Base-by-base conservation (phyloP, 805 yeast species). In the Candida tammaniensis region DNA sequence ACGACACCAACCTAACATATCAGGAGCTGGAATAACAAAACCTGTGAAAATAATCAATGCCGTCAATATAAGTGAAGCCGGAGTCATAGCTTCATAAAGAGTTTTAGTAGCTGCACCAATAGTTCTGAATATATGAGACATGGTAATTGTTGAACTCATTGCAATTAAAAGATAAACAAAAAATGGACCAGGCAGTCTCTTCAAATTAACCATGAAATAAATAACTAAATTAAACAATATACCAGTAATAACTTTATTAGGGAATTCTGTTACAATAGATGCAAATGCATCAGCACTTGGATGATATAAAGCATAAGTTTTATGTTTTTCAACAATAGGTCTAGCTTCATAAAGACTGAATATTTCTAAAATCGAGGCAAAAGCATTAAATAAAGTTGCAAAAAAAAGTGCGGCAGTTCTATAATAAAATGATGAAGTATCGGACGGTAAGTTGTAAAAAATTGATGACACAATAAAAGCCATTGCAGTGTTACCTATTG, bases 221-320 rank as follows among this genome's bases (percentile, higher is more conserved):
- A 59, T 49, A 8, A 54, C 48, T 36, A 62, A 36, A 36, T 61
- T 57, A 44, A 63, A 62, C 12, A 51, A 40, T 12, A 52, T 38
- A 7, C 65, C 56, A 50, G 55, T 52, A 12, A 51, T 39, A 3
- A 66, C 40, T 57, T 83, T 82, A 35, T 76, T 66, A 2, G 91
- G 89, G 40, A 84, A 55, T 31, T 78, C 82, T 2, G 86, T 70
- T 4, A 80, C 38, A 29, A 79, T 65, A 3, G 78, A 64, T 0
- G 86, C 81, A 5, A 84, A 46, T 1, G 87, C 83, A 51, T 84
- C 91, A 2, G 86, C 78, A 9, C 86, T 70, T 2, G 91, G 89
- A 38, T 79, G 79, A 54, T 82, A 86, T 38, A 84, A 70, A 0
- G 86, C 79, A 46, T 80, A 85, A 27, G 72, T 70, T 48, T 80